Conservation (phyloP, 2,329 filamentous ascomycete genomes). For the Xylaria sp. region DNA sequence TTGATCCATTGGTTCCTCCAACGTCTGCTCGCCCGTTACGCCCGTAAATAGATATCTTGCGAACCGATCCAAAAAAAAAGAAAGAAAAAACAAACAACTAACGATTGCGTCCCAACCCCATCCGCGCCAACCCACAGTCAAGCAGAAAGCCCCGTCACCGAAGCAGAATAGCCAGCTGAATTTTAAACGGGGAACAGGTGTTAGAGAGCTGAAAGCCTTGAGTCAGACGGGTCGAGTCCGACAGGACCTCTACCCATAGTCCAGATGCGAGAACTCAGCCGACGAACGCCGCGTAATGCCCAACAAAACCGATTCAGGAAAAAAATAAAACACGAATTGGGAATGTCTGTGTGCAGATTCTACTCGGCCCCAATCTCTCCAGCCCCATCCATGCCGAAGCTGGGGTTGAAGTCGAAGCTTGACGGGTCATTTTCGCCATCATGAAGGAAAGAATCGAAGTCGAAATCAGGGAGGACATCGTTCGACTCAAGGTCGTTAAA, state of each 20-base stretch:
- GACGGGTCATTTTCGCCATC: conserved; percentile 45
- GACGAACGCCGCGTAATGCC: conserved; percentile 33
- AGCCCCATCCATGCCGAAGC: conserved; percentile 49
- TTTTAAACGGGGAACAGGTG: neutral
- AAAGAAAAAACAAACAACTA: neutral
- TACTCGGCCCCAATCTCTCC: conserved; percentile 56
- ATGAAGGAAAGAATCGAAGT: conserved; percentile 64
- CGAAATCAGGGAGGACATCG: conserved; percentile 61
- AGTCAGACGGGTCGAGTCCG: neutral
- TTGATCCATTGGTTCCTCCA: conserved; percentile 1
- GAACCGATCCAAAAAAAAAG: neutral
- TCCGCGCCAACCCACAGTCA: neutral
- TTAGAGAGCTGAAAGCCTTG: neutral
- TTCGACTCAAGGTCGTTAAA: conserved; percentile 46
- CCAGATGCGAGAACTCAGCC: conserved; percentile 32
- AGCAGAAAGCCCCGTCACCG: neutral
- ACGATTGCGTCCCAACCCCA: neutral
- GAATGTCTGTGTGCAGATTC: conserved; percentile 13
- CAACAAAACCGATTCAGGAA: conserved; percentile 14
- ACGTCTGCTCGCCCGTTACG: neutral
- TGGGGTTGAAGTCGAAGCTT: conserved; percentile 51
- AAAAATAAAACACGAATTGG: conserved; percentile 10
- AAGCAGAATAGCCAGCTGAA: neutral
- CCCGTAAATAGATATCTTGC: conserved; percentile 1
- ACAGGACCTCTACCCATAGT: conserved; percentile 18